A percentile compares a stretch with the other conserved stretches of the same genome.
Evolutionary conservation across 2,329 filamentous ascomycete species (phyloP).

Genomic region (Chaetomium sp.): DNA sequence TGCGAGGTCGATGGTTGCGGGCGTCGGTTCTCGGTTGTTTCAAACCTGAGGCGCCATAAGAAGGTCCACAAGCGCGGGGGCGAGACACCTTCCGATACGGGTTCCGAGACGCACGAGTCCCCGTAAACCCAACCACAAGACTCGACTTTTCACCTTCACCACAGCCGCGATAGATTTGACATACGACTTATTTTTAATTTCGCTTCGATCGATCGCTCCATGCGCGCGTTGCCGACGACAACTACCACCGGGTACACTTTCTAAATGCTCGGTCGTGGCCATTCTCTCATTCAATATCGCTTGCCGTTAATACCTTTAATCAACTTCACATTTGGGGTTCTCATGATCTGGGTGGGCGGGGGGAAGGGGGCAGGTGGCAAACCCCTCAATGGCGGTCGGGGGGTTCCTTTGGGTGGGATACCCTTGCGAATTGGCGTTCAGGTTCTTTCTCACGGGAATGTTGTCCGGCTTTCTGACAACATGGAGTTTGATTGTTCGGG

Average conservation of each 20-base stretch:
- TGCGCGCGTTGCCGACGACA: not conserved
- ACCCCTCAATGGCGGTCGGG: conserved; percentile 2
- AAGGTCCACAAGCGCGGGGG: conserved; percentile 76
- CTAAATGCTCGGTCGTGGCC: not conserved
- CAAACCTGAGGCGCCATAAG: conserved; percentile 86
- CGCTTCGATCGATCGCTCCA: conserved; percentile 23
- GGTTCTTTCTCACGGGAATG: conserved; percentile 4
- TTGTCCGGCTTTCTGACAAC: not conserved
- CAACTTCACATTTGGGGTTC: not conserved
- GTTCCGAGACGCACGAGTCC: conserved; percentile 57
- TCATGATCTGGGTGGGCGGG: not conserved
- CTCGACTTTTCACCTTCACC: conserved; percentile 5
- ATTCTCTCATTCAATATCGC: not conserved
- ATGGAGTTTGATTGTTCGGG: not conserved
- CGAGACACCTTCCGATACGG: conserved; percentile 48
- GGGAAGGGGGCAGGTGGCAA: not conserved
- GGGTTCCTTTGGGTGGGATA: conserved; percentile 18
- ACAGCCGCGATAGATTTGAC: conserved; percentile 20
- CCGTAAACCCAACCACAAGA: conserved; percentile 35
- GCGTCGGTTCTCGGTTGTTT: conserved; percentile 93
- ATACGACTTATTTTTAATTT: conserved; percentile 22
- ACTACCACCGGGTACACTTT: not conserved
- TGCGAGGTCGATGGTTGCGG: conserved; percentile 94
- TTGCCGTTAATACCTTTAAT: conserved; percentile 5
- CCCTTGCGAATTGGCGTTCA: conserved; percentile 20